Conservation (phyloP, 2,329 filamentous ascomycete genomes). For the Apiospora arundinis region DNA sequence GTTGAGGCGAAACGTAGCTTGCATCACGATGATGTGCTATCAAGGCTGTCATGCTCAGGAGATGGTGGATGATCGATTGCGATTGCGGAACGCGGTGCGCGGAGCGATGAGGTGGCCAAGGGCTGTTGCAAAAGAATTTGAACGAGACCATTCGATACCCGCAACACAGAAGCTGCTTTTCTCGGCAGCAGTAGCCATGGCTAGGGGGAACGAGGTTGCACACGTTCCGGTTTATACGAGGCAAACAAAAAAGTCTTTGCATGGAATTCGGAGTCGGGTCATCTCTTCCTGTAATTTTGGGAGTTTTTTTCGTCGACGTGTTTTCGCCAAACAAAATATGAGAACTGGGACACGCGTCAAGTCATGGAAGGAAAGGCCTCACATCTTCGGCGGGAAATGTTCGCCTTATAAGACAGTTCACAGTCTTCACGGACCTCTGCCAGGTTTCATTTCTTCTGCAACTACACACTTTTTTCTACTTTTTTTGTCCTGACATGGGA, state of each 20-base stretch:
- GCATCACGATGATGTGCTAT: background rate
- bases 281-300: constrained; percentile 35
- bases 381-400: constrained; percentile 6
- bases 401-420: constrained; percentile 23
- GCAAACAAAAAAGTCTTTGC: constrained; percentile 33
- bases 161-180: constrained; percentile 22
- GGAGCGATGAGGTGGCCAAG: background rate
- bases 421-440: constrained; percentile 29
- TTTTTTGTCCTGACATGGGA: constrained; percentile 22
- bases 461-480: constrained; percentile 23
- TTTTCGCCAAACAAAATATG: constrained; percentile 24
- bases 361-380: constrained; percentile 7
- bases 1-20: background rate
- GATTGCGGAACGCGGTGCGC: background rate
- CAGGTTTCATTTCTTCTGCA: constrained; percentile 24
- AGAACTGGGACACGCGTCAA: constrained; percentile 27
- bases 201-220: constrained; percentile 32
- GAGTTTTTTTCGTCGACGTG: constrained; percentile 31
- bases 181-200: constrained; percentile 21
- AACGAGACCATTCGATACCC: constrained; percentile 22
- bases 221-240: constrained; percentile 36
- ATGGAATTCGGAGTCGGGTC: constrained; percentile 41
- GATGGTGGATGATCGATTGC: background rate
- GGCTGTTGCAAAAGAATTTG: constrained; percentile 19
- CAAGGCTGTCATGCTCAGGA: constrained; percentile 13